These are phyloP conservation scores for Pseudogymnoascus sp. DNA, from an alignment of 2,329 filamentous ascomycete species.

Conservation along the genomic window DNA sequence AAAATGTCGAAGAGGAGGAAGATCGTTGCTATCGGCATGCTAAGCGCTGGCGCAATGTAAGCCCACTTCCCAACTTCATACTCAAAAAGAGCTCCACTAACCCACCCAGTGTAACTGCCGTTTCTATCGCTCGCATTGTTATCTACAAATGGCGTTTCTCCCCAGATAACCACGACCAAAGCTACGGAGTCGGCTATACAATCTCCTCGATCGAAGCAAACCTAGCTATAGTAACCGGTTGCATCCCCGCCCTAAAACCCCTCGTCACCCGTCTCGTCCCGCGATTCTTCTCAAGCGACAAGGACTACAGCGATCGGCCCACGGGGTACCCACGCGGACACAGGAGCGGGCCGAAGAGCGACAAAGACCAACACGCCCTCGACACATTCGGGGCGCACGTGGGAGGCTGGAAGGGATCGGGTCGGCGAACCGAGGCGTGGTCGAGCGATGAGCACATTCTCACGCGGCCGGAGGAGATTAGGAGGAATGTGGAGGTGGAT, in stretches of 20 bases:
- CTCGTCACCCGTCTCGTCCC: conserved; percentile 12
- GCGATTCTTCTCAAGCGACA: background rate
- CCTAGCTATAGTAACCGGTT: conserved; percentile 17
- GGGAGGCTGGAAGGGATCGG: background rate
- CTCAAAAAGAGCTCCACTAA: background rate
- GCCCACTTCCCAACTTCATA: background rate
- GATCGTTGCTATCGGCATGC: conserved; percentile 10
- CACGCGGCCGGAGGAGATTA: conserved; percentile 3
- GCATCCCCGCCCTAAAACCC: conserved; percentile 14
- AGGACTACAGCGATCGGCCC: background rate
- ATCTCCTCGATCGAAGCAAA: conserved; percentile 19
- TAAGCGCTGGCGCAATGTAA: conserved; percentile 14
- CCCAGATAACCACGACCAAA: conserved; percentile 11
- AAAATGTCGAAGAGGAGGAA: conserved; percentile 16
- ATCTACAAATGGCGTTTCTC: conserved; percentile 13
- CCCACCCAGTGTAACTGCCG: conserved; percentile 15
- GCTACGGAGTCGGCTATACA: conserved; percentile 17
- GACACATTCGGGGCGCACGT: conserved; percentile 4
- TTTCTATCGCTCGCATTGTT: conserved; percentile 16
- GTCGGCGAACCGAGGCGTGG: background rate
- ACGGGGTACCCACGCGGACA: background rate
- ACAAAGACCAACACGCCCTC: background rate
- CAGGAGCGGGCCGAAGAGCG: background rate
- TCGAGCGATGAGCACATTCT: conserved; percentile 9
- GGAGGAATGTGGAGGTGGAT: conserved; percentile 9